Evolutionary conservation across 2,329 filamentous ascomycete species (phyloP).

Genomic region (Septoria petroselini): DNA sequence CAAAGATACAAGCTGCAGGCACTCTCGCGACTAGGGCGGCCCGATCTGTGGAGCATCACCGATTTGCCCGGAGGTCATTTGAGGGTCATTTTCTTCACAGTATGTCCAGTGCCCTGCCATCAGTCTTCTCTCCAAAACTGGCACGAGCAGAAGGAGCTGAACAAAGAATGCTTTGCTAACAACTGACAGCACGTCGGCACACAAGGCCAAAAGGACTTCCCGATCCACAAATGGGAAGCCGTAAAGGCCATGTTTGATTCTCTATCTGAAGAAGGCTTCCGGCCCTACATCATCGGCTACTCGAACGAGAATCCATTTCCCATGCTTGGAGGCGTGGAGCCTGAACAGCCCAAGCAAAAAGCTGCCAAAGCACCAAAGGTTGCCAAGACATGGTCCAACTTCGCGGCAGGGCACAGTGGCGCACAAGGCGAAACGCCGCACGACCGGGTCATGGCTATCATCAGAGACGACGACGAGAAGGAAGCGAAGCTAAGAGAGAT

Average conservation of each 20-base stretch:
- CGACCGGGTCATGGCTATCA: conserved; percentile 37
- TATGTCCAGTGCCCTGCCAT: conserved; percentile 16
- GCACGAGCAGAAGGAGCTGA: neutral
- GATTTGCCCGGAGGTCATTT: conserved; percentile 34
- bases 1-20: conserved; percentile 31
- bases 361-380: conserved; percentile 29
- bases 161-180: conserved; percentile 2
- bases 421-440: conserved; percentile 29
- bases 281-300: conserved; percentile 36
- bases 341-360: conserved; percentile 27
- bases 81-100: conserved; percentile 35
- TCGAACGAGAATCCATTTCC: conserved; percentile 37
- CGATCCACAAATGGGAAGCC: conserved; percentile 30
- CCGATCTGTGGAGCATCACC: conserved; percentile 19
- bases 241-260: conserved; percentile 38
- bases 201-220: conserved; percentile 35
- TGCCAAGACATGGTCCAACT: conserved; percentile 31
- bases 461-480: conserved; percentile 34
- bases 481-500: conserved; percentile 32
- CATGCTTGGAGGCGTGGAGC: conserved; percentile 36
- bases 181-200: conserved; percentile 32
- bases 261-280: conserved; percentile 33
- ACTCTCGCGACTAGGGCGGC: conserved; percentile 30
- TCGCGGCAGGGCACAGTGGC: conserved; percentile 31
- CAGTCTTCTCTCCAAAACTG: neutral